Evolutionary conservation across 2,329 filamentous ascomycete species (phyloP).

Genomic region (Ilyonectria sp.): DNA sequence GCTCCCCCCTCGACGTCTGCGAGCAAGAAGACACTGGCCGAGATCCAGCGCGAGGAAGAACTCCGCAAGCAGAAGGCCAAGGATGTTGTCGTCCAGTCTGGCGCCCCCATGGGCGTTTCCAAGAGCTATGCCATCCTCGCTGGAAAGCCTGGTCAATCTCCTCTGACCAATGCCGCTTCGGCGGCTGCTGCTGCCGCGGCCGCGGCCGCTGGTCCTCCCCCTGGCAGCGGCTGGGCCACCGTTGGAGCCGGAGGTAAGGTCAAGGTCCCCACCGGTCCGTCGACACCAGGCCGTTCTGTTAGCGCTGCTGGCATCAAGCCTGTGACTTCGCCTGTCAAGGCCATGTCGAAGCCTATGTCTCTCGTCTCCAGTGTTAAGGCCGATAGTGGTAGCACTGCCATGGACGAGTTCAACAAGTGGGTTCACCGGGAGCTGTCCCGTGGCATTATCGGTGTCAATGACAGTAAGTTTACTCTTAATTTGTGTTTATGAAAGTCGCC

Average conservation of each 20-base stretch:
- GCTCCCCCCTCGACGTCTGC: conserved; percentile 45
- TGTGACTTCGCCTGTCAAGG: conserved; percentile 64
- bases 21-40: conserved; percentile 90
- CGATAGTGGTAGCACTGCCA: conserved; percentile 66
- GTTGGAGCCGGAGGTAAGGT: conserved; percentile 95
- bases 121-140: conserved; percentile 98
- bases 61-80: conserved; percentile 79
- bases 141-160: conserved; percentile 73
- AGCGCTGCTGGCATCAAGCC: conserved; percentile 62
- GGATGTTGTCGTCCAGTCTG: conserved; percentile 65
- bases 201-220: conserved; percentile 57
- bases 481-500: neutral
- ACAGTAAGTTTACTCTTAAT: conserved; percentile 61
- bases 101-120: conserved; percentile 67
- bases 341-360: conserved; percentile 64
- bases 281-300: conserved; percentile 62
- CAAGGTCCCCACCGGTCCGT: conserved; percentile 78
- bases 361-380: conserved; percentile 59
- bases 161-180: conserved; percentile 58
- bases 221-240: conserved; percentile 85
- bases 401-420: conserved; percentile 97
- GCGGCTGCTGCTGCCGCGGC: conserved; percentile 55
- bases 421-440: conserved; percentile 83
- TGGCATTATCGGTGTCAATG: conserved; percentile 71
- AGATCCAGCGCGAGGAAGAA: conserved; percentile 98